A percentile compares a stretch with the other conserved stretches of the same genome.
Evolutionary conservation across 2,329 filamentous ascomycete genomes (phyloP).

Genomic region (Escovopsis sp.): DNA sequence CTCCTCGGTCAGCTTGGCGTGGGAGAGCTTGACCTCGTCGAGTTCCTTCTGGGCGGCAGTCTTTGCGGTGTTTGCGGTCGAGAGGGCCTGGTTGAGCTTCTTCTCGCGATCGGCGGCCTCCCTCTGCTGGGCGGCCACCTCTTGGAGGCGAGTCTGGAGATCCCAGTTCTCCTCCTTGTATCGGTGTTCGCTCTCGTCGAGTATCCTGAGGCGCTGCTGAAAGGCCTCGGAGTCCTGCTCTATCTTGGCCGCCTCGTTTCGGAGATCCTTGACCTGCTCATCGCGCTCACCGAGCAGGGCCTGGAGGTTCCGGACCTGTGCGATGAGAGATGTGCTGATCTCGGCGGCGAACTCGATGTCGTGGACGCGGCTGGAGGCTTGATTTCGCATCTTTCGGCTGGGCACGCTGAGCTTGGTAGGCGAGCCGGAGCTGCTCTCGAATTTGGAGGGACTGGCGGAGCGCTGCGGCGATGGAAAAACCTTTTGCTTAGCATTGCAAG

Average conservation of each 20-base stretch:
- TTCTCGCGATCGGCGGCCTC: slow-evolving; percentile 73
- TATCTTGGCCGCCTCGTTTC: slow-evolving; percentile 60
- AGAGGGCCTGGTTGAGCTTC: slow-evolving; percentile 61
- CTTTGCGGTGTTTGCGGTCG: slow-evolving; percentile 59
- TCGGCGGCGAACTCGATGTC: slow-evolving; percentile 98
- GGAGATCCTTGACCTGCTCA: slow-evolving; percentile 62
- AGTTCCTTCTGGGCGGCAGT: slow-evolving; percentile 67
- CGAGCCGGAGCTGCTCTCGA: slow-evolving; percentile 70
- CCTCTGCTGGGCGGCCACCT: slow-evolving; percentile 57
- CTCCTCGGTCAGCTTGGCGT: slow-evolving; percentile 70
- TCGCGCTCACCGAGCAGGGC: slow-evolving; percentile 75
- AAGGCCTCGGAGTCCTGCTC: slow-evolving; percentile 72
- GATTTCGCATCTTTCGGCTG: slow-evolving; percentile 78
- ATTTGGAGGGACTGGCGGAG: slow-evolving; percentile 59
- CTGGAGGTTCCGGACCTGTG: slow-evolving; percentile 88
- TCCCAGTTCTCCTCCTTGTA: slow-evolving; percentile 99
- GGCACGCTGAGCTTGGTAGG: slow-evolving; percentile 82
- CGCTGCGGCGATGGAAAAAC: slow-evolving; percentile 29
- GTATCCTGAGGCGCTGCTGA: slow-evolving; percentile 61
- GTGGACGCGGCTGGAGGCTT: slow-evolving; percentile 74
- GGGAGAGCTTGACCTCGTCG: slow-evolving; percentile 71
- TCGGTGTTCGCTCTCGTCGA: slow-evolving; percentile 88
- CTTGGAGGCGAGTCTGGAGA: slow-evolving; percentile 82
- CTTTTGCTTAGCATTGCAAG: background rate
- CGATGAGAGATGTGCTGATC: slow-evolving; percentile 85